A percentile compares a stretch with the other conserved stretches of the same genome.
phyloP scores from a whole-genome alignment of 306 rosid genomes.

The Myrica gale region DNA sequence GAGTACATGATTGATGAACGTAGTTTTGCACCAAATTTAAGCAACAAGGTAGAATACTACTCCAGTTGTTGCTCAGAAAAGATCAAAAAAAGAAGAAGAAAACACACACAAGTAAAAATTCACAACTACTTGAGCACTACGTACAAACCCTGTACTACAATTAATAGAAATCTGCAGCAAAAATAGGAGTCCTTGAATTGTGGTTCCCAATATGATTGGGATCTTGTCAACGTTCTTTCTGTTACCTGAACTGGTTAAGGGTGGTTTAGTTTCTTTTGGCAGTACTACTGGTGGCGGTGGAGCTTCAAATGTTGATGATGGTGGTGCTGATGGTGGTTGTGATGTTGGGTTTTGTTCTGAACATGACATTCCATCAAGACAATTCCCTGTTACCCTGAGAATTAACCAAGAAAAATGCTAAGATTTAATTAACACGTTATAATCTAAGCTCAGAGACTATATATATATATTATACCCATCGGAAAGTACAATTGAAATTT shows the following conservation, averaged over 20 bases:
- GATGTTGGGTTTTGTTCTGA: neutral
- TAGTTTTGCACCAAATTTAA: too few species aligned
- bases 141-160: neutral
- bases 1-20: too few species aligned
- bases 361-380: constrained; percentile 20
- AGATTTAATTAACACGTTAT: neutral
- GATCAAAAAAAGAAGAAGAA: too few species aligned
- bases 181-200: neutral
- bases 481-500: neutral
- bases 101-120: too few species aligned
- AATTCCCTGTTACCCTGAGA: constrained; percentile 19
- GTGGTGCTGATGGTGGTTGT: neutral
- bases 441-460: neutral
- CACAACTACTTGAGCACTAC: neutral
- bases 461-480: neutral
- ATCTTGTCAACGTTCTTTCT: neutral
- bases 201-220: neutral
- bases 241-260: neutral
- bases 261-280: neutral
- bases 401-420: neutral
- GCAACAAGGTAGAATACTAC: too few species aligned
- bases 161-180: neutral
- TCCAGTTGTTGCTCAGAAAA: neutral
- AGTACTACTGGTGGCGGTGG: neutral
- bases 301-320: neutral